Evolutionary conservation across 495 filamentous ascomycete species (phyloP), one percentile per base, ranked within the genome.

Genomic region (Aspergillus sclerotioniger): DNA sequence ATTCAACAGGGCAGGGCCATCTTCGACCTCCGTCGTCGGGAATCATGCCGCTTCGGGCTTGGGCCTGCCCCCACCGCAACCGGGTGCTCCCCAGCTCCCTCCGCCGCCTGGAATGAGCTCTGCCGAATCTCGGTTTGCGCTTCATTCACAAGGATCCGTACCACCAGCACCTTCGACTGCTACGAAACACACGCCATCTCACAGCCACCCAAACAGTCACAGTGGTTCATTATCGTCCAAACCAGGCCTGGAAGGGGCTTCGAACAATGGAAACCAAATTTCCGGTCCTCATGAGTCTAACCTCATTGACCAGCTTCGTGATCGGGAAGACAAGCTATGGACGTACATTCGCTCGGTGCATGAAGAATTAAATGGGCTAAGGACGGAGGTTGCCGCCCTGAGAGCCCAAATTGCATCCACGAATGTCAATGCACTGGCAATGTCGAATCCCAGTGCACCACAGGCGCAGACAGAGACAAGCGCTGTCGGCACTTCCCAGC

Each of bases 11-110:
- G 76, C 72, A 25, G 71, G 67, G 15, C 49, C 66, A 33, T 58
- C 67, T 32, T 64, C 68, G 49, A 41, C 66, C 15, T 63, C 71
- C 45, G 47, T 64, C 29, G 47, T 64, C 29, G 28, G 67, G 1
- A 73, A 63, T 37, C 72, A 71, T 47, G 56, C 60, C 33, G 56
- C 67, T n/a, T 53, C 70, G 6, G 45, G 67, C 12, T 41, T 72
- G 28, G 73, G 74, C 16, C 65, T 77, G 19, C 71, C 75, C 7
- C 73, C 68, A 16, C 73, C 68, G 13, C 76, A 72, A 52, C 65
- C 69, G 15, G 72, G 75, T 28, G 71, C 71, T 3, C 76, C 82
- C 44, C 80, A 82, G 54, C 71, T 83, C 19, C 83, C 84, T 13
- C 77, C 79, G 19, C 66, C 82, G 37, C 79, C 80, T 37, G 79